Evolutionary conservation across 2,329 filamentous ascomycete species (phyloP), one percentile per base, ranked within the genome.

Genomic region (Metarhizium humberi): DNA sequence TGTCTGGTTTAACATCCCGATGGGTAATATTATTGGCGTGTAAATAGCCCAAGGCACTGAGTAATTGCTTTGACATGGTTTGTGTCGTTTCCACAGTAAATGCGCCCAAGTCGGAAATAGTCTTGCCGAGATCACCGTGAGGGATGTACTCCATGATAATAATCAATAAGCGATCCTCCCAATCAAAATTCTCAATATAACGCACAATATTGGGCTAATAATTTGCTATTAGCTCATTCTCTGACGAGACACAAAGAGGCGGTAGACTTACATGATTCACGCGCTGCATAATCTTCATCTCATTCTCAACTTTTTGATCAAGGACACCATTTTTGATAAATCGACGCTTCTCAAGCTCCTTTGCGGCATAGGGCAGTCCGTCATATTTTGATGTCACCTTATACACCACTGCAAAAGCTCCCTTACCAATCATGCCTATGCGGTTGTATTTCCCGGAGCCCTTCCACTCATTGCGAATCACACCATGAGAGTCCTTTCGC

Each of bases 1-100:
- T 99, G 75, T 99, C 94, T 0, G 94, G 94, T 68, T 99, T 99
- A 66, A 99, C 91, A 69, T 99, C 94, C n/a, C 94, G 87, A 71
- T 99, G 94, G 0, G 92, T 97, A 63, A 99, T 96, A 66, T 87
- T 90, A 63, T 88, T 86, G 53, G 79, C 76, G 69, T 99, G 94
- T 8, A 99, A 77, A 68, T 99, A 96, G 34, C 84, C 84, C 53
- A 99, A 75, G 2, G 92, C 92, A 61, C 86, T 82, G 47, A 96
- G 74, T 40, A 97, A 81, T 68, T 95, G 90, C 20, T 73, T 69
- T 1, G 91, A 82, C 69, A 96, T 88, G 5, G 75, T 75, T 68
- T 86, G 84, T n/a, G 84, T 86, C 61, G 85, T 75, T 1, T 70
- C 62, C 66, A 97, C 92, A 0, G 76, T 71, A 52, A 97, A 79